Conservation (phyloP, 163 green algal species). For the Chlamydomonas reinhardtii region DNA sequence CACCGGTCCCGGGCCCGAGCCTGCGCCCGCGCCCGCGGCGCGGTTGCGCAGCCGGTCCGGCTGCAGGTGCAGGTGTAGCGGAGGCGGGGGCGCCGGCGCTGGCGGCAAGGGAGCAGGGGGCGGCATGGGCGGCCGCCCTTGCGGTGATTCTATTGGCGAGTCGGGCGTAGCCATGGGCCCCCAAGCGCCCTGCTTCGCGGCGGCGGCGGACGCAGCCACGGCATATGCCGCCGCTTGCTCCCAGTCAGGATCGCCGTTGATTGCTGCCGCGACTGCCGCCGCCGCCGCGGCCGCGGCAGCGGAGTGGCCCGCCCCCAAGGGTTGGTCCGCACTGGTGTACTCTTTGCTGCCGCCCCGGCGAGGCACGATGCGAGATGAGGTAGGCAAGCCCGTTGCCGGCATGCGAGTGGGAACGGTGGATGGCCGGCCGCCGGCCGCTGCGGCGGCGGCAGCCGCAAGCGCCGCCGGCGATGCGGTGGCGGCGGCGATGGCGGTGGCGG, state of each 20-base stretch:
- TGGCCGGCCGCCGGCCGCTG: no score
- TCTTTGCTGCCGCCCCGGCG: neutral
- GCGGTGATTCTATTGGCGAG: no score
- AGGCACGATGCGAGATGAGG: neutral
- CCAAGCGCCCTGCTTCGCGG: no score
- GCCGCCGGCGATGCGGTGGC: neutral
- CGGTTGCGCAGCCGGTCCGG: neutral
- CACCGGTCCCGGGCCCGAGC: neutral
- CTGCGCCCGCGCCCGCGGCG: no score
- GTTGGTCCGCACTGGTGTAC: no score
- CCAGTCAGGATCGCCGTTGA: neutral
- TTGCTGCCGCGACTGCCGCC: neutral
- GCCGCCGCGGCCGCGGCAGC: no score
- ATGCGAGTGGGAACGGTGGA: neutral
- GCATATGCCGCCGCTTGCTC: no score
- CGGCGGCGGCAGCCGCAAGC: neutral
- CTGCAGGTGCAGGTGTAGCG: neutral
- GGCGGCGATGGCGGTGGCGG: no score
- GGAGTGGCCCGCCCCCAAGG: neutral
- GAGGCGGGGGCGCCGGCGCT: neutral
- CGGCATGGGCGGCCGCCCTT: no score
- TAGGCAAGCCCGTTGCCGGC: neutral
- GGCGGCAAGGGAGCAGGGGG: neutral
- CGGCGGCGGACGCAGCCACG: neutral
- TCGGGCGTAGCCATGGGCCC: no score